These are phyloP conservation scores for Xylaria sp. DNA, from an alignment of 2,329 filamentous ascomycete genomes.

Conservation along the genomic window DNA sequence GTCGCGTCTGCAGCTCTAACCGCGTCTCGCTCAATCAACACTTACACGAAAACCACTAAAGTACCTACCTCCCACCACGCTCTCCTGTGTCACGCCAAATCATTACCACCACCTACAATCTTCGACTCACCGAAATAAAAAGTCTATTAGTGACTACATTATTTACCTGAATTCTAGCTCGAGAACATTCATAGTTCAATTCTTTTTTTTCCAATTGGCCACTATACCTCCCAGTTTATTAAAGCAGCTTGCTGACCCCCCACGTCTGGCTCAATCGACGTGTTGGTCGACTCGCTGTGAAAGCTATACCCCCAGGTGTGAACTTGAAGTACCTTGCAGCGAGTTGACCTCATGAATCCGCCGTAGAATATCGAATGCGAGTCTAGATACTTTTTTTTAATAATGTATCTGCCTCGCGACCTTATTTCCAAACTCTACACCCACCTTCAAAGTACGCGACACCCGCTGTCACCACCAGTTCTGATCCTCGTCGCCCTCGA, in stretches of 20 bases:
- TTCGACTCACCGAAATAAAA: constrained; percentile 9
- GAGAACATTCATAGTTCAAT: constrained; percentile 36
- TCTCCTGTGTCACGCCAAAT: constrained; percentile 19
- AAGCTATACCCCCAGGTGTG: not conserved
- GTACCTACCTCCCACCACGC: constrained; percentile 27
- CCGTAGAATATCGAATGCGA: constrained; percentile 49
- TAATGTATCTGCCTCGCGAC: constrained; percentile 93
- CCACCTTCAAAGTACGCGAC: constrained; percentile 85
- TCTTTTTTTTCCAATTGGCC: constrained; percentile 28
- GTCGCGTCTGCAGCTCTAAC: constrained; percentile 39
- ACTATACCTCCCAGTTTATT: constrained; percentile 6
- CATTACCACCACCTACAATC: constrained; percentile 15
- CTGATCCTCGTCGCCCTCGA: constrained; percentile 93
- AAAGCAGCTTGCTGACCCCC: not conserved
- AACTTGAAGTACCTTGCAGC: constrained; percentile 9
- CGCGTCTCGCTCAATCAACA: constrained; percentile 42
- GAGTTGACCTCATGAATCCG: constrained; percentile 49
- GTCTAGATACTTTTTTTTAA: constrained; percentile 47
- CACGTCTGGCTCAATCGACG: constrained; percentile 2
- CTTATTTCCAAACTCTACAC: constrained; percentile 92
- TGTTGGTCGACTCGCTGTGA: constrained; percentile 16
- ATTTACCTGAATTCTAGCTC: constrained; percentile 33
- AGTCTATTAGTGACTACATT: constrained; percentile 19
- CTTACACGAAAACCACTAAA: constrained; percentile 35
- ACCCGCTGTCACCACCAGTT: constrained; percentile 91